A percentile compares a stretch with the other conserved stretches of the same genome.
Evolutionary conservation across 768 basidiomycete genomes (phyloP).

Genomic region (Kwoniella botswanensis): DNA sequence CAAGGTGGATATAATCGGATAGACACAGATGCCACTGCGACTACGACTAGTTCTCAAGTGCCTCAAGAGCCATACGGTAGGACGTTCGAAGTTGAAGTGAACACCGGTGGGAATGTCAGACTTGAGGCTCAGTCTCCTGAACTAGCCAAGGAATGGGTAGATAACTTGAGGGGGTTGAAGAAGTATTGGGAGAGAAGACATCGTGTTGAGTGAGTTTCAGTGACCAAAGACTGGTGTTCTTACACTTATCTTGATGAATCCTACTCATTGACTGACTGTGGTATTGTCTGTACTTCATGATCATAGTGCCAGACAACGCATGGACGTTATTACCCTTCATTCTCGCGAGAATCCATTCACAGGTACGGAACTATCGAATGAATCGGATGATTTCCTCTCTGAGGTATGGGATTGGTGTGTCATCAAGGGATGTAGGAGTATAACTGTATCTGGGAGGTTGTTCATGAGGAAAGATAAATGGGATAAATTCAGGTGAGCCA

Average conservation of each 20-base stretch:
- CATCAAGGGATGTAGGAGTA: slow-evolving; percentile 75
- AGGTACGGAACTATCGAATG: slow-evolving; percentile 33
- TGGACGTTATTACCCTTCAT: slow-evolving; percentile 43
- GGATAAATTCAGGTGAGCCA: slow-evolving; percentile 77
- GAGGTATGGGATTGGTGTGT: slow-evolving; percentile 87
- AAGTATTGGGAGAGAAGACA: slow-evolving; percentile 81
- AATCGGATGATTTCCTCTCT: slow-evolving; percentile 61
- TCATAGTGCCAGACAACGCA: slow-evolving; percentile 46
- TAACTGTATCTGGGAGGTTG: slow-evolving; percentile 73
- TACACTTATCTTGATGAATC: too few relatives aligned
- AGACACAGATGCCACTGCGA: not conserved
- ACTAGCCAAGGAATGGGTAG: slow-evolving; percentile 84
- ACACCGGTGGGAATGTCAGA: slow-evolving; percentile 70
- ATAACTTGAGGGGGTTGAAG: slow-evolving; percentile 70
- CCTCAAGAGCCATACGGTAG: slow-evolving; percentile 36
- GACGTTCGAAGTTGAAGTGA: slow-evolving; percentile 75
- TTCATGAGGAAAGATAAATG: slow-evolving; percentile 72
- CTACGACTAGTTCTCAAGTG: not conserved
- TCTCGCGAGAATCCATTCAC: slow-evolving; percentile 31
- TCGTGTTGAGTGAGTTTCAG: slow-evolving; percentile 65
- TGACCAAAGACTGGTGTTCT: too few relatives aligned
- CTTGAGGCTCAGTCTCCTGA: slow-evolving; percentile 81
- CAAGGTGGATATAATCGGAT: slow-evolving; percentile 8
- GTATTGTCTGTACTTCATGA: not conserved
- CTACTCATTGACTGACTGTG: not conserved